Base-by-base conservation (phyloP, 2,329 filamentous ascomycete species). In the Xylariaceae sp. region DNA sequence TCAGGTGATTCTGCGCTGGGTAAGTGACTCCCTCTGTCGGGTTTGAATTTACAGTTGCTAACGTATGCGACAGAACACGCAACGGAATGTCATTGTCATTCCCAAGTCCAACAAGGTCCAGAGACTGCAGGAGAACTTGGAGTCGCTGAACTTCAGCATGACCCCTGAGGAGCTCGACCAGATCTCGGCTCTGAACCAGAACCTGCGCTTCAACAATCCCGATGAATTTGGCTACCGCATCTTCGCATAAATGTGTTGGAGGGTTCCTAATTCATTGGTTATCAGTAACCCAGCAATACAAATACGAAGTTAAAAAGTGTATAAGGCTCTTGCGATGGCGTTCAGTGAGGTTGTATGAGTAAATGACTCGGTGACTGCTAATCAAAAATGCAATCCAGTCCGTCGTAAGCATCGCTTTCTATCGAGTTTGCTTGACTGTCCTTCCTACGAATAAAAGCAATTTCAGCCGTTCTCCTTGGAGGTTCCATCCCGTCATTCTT, bases 1-100 rank as follows among this genome's bases (percentile, higher is more conserved):
- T 2, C 86, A 89, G 77, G 79, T 88, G 0, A 74, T 88, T 56
- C 75, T 89, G 51, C 77, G 85, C 51, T 88, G 86, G 86, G 80
- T 62, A 54, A 54, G 17, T 48, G n/a, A 10, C 8, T 9, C 17
- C n/a, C n/a, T n/a, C n/a, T n/a, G n/a, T n/a, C n/a, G n/a, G n/a
- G n/a, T n/a, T n/a, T n/a, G n/a, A n/a, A n/a, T n/a, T n/a, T n/a
- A n/a, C n/a, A n/a, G n/a, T n/a, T 30, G 23, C 23, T 30, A 30
- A 30, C 23, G 23, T 30, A 30, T 47, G 18, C 11, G 8, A 18
- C 5, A 62, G 61, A 62, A 83, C 17, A 87, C 86, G 1, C 84
- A 87, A 74, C 75, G 83, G 37, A 76, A 77, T 13, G 74, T 87
- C 55, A 81, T 82, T 15, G 82, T 87, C 56, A 86, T 86, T 57